Evolutionary conservation across 139 green algal species (phyloP), one percentile per base, ranked within the genome.

Genomic region (Diplosphaera chodatii): DNA sequence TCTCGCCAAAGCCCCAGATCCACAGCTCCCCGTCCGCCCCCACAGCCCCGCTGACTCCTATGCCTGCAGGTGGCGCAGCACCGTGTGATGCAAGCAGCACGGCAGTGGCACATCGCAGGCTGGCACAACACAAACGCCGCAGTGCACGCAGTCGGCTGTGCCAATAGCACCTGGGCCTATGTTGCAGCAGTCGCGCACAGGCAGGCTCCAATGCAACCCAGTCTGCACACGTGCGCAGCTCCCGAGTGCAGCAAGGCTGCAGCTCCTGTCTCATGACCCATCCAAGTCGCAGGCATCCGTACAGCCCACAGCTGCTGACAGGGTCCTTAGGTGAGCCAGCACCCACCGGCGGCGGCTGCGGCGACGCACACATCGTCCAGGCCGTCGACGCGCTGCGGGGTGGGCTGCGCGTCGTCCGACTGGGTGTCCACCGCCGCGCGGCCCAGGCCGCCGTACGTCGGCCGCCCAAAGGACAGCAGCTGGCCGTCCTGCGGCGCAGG

Each of bases 401-500:
- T 67, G 23, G 55, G 68, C 25, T 25, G 21, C 31, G 55, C 56
- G 55, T 64, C 70, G 71, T 92, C 86, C 1, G 77, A 72, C 6
- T 29, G 72, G 28, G 74, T 77, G 56, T 87, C 71, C 0, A 90
- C 75, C 63, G 82, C 82, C 13, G 63, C 68, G 28, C 87, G 77
- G 18, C 89, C 91, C 29, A 96, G 83, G 37, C 90, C 85, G 34
- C 91, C 91, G 79, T 97, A 96, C 0, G 88, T 94, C 32, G 78
- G 81, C 34, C 86, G 81, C 4, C 91, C 91, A 63, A 91, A 93
- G 0, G 87, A 82, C 23, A 94, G 70, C 62, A 96, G 63, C 69
- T 64, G 6, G 13, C 68, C 68, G 3, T 63, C 16, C 25, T 59
- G 48, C 18, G n/a, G n/a, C n/a, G n/a, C n/a, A n/a, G n/a, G n/a